Evolutionary conservation across 257 asterid genomes (phyloP).

Genomic region (Penstemon eatonii): DNA sequence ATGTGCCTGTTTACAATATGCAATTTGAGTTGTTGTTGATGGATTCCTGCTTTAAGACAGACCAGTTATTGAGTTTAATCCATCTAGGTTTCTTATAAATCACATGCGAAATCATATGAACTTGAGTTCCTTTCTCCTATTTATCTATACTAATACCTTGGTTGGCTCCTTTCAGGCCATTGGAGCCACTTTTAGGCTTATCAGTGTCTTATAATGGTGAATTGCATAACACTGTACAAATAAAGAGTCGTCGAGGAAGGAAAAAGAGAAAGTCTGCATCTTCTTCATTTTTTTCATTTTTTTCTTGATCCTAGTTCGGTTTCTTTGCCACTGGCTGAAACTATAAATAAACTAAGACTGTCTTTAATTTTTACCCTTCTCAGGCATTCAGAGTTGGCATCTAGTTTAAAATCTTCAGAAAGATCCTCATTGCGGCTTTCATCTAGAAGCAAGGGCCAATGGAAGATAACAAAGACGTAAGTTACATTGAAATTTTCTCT

Average conservation of each 20-base stretch:
- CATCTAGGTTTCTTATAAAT: slow-evolving; percentile 18
- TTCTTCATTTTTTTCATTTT: slow-evolving; percentile 24
- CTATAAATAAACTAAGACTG: slow-evolving; percentile 8
- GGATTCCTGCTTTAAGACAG: slow-evolving; percentile 5
- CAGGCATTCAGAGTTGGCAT: slow-evolving; percentile 56
- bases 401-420: slow-evolving; percentile 36
- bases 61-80: slow-evolving; percentile 11
- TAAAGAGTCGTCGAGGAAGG: slow-evolving; percentile 62
- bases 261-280: slow-evolving; percentile 77
- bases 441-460: slow-evolving; percentile 47
- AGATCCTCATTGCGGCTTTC: slow-evolving; percentile 41
- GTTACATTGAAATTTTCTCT: slow-evolving; percentile 32
- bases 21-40: slow-evolving; percentile 1
- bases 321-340: slow-evolving; percentile 1
- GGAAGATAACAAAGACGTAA: slow-evolving; percentile 50
- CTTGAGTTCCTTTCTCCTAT: neutral
- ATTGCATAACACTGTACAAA: slow-evolving; percentile 35
- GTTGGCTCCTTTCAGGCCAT: slow-evolving; percentile 46
- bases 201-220: slow-evolving; percentile 43
- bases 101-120: slow-evolving; percentile 8
- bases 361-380: slow-evolving; percentile 27
- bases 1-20: slow-evolving; percentile 2
- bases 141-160: slow-evolving; percentile 11
- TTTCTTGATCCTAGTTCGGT: slow-evolving; percentile 24
- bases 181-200: slow-evolving; percentile 54